phyloP scores from a whole-genome alignment of 2,329 filamentous ascomycete species.

The Sporothrix euskadiensis region DNA sequence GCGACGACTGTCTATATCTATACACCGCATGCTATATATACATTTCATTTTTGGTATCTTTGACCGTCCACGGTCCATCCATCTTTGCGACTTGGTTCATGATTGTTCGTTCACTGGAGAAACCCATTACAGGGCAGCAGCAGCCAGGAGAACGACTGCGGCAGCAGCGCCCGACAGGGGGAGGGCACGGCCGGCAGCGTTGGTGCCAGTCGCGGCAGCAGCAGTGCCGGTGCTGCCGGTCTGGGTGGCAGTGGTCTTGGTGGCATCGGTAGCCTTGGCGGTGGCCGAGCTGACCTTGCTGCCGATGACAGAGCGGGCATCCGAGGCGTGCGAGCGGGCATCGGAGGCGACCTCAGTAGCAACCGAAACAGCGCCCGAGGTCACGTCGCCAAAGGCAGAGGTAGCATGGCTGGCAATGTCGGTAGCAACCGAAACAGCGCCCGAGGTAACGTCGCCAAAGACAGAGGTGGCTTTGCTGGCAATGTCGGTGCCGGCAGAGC shows the following conservation, averaged over 20 bases:
- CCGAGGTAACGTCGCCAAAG: not conserved
- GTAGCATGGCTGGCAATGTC: not conserved
- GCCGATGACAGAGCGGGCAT: not conserved
- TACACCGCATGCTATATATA: not conserved
- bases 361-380: not conserved
- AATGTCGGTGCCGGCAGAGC: not conserved
- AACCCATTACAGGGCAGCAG: not conserved
- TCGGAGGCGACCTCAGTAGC: not conserved
- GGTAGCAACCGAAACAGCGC: not conserved
- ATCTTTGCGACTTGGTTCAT: not conserved
- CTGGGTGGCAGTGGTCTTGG: not conserved
- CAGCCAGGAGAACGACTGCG: not conserved
- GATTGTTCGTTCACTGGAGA: not conserved
- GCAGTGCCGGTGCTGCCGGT: not conserved
- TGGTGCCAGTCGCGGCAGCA: not conserved
- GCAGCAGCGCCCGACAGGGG: not conserved
- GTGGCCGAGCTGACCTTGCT: too few relatives aligned
- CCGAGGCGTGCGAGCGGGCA: not conserved
- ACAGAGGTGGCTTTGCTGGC: not conserved
- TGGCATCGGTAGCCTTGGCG: not conserved
- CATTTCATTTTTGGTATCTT: not conserved
- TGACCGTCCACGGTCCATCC: not conserved
- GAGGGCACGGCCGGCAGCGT: not conserved
- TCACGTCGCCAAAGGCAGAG: not conserved
- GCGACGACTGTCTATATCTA: not conserved